A percentile compares a stretch with the other conserved stretches of the same genome.
phyloP scores from a whole-genome alignment of 1,284 basidiomycete species.

The Volvariella surrecta region DNA sequence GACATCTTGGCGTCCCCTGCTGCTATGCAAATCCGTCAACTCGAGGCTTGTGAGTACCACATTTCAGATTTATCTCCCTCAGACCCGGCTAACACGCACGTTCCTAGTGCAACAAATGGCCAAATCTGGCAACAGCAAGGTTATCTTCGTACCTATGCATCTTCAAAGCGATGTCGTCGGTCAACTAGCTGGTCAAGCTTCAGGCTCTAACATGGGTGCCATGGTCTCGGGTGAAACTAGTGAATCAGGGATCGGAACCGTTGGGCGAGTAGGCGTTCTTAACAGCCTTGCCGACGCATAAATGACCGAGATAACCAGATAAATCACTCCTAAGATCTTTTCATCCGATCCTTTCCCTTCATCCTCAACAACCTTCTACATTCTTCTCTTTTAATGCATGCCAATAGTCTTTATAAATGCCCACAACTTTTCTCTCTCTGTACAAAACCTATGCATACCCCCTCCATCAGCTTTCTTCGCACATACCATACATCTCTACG shows the following conservation, averaged over 20 bases:
- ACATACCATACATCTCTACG: no score
- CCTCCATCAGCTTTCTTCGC: no score
- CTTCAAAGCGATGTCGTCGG: conserved; percentile 65
- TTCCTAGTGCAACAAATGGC: conserved; percentile 52
- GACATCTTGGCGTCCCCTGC: conserved; percentile 89
- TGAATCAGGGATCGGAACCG: conserved; percentile 12
- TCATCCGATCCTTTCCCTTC: no score
- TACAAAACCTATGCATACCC: no score
- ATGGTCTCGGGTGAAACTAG: background rate
- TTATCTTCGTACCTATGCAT: conserved; percentile 93
- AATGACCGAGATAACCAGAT: no score
- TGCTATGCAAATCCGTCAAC: conserved; percentile 95
- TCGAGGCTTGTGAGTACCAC: conserved; percentile 70
- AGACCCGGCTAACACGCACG: conserved; percentile 2
- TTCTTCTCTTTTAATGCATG: no score
- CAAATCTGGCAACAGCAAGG: conserved; percentile 76
- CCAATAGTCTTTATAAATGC: no score
- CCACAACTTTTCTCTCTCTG: no score
- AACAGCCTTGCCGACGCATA: conserved; percentile 33
- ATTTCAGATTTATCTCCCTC: conserved; percentile 1
- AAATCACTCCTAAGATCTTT: no score
- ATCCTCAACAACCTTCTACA: no score
- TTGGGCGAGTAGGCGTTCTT: conserved; percentile 45
- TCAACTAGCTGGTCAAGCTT: conserved; percentile 31
- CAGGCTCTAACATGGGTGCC: conserved; percentile 25